A percentile compares a stretch with the other conserved stretches of the same genome.
Evolutionary conservation across 768 basidiomycete genomes (phyloP).

Genomic region (Suillus tomentosus): DNA sequence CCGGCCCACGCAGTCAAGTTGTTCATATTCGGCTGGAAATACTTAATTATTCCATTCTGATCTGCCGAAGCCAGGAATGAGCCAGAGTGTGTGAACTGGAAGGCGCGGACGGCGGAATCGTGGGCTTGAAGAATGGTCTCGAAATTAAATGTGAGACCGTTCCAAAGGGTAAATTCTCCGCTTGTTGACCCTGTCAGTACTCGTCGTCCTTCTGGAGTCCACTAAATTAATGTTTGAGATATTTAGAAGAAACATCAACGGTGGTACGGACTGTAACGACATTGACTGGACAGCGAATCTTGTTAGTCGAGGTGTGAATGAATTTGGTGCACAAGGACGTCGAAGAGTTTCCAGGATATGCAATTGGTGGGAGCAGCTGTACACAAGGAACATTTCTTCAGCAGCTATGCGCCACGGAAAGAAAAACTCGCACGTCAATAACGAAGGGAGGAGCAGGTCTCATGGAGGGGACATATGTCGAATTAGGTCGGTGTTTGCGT

Average conservation of each 20-base stretch:
- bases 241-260: constrained; percentile 1
- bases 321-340: constrained; percentile 97
- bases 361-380: constrained; percentile 91
- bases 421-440: constrained; percentile 67
- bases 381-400: constrained; percentile 28
- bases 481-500: constrained; percentile 77
- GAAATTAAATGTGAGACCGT: constrained; percentile 98
- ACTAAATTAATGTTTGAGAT: constrained; percentile 49
- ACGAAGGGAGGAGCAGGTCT: constrained; percentile 87
- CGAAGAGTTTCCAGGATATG: constrained; percentile 88
- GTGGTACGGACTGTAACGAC: constrained; percentile 77
- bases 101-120: constrained; percentile 89
- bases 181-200: constrained; percentile 94
- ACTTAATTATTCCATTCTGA: constrained; percentile 94
- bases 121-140: constrained; percentile 99
- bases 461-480: constrained; percentile 72
- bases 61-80: constrained; percentile 91
- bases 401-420: constrained; percentile 22
- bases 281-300: constrained; percentile 96
- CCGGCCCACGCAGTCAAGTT: constrained; percentile 94
- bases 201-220: constrained; percentile 96
- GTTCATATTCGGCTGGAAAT: constrained; percentile 99
- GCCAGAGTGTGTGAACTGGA: constrained; percentile 92
- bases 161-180: constrained; percentile 99
- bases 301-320: constrained; percentile 98